These are phyloP conservation scores for Hondaea fermentalgiana DNA, from an alignment of 108 stramenopile species.

Conservation along the genomic window DNA sequence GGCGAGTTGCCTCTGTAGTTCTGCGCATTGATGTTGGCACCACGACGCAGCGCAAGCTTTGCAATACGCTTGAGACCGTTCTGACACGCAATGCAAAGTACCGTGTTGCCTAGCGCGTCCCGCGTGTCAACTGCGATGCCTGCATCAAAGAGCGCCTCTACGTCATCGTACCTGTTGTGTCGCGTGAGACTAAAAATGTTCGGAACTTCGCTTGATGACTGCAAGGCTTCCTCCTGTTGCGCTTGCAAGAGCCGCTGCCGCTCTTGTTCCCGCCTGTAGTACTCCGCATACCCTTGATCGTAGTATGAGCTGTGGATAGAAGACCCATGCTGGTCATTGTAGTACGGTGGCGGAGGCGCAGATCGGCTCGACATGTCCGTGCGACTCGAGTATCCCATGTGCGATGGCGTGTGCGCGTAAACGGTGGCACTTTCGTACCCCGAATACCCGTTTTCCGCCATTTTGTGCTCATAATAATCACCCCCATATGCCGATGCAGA, in stretches of 20 bases:
- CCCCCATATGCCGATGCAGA: too few relatives aligned
- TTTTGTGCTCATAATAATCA: neutral
- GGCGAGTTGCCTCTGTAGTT: constrained; percentile 46
- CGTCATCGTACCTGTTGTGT: constrained; percentile 50
- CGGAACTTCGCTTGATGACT: constrained; percentile 7
- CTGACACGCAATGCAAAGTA: constrained; percentile 54
- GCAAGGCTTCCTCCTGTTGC: neutral
- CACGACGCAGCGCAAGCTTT: constrained; percentile 52
- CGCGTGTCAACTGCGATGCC: constrained; percentile 54
- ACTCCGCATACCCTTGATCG: too few relatives aligned
- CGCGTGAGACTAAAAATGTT: constrained; percentile 56
- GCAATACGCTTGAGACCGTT: constrained; percentile 59
- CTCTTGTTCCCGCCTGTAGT: too few relatives aligned
- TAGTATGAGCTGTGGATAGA: too few relatives aligned
- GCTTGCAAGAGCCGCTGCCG: neutral
- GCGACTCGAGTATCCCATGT: neutral
- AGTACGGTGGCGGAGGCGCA: too few relatives aligned
- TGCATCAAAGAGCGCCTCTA: constrained; percentile 43
- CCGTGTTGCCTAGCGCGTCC: constrained; percentile 56
- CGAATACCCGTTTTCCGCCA: neutral
- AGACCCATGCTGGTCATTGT: too few relatives aligned
- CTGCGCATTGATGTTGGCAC: constrained; percentile 45
- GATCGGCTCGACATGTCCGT: too few relatives aligned
- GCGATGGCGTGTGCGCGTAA: neutral
- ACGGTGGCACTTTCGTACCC: neutral